Percentiles rank a stretch among this genome's conserved stretches.
These are phyloP conservation scores for Fusarium poae DNA, from an alignment of 2,329 filamentous ascomycete genomes.

Conservation along the genomic window DNA sequence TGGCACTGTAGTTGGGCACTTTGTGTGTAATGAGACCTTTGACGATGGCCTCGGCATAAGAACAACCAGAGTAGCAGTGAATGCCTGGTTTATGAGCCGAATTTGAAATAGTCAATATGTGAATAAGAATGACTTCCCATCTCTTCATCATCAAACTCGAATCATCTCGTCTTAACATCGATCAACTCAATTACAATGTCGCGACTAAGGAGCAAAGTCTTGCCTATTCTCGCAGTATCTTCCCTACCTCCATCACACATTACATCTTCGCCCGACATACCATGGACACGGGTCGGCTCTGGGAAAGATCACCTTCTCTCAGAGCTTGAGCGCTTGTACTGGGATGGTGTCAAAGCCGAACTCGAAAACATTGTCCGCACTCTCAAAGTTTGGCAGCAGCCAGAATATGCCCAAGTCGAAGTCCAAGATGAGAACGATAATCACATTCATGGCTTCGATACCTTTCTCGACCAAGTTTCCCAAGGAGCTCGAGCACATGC, in stretches of 20 bases:
- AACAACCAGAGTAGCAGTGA: background rate
- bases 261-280: constrained; percentile 31
- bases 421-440: constrained; percentile 34
- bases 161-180: background rate
- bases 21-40: constrained; percentile 5
- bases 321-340: constrained; percentile 39
- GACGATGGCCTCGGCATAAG: constrained; percentile 1
- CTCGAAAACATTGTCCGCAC: constrained; percentile 45
- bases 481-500: constrained; percentile 42
- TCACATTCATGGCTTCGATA: constrained; percentile 42
- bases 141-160: background rate
- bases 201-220: constrained; percentile 27
- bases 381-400: constrained; percentile 39
- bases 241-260: constrained; percentile 27
- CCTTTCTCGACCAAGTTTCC: constrained; percentile 42
- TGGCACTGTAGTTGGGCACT: background rate
- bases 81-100: constrained; percentile 2
- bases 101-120: constrained; percentile 1
- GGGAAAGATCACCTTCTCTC: constrained; percentile 34
- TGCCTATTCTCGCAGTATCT: constrained; percentile 27
- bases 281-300: constrained; percentile 27
- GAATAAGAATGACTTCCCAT: constrained; percentile 3
- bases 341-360: constrained; percentile 41
- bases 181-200: constrained; percentile 22
- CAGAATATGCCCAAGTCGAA: constrained; percentile 26